These are phyloP conservation scores for Breynia disticha DNA, from an alignment of 441 rosid genomes.

Conservation along the genomic window DNA sequence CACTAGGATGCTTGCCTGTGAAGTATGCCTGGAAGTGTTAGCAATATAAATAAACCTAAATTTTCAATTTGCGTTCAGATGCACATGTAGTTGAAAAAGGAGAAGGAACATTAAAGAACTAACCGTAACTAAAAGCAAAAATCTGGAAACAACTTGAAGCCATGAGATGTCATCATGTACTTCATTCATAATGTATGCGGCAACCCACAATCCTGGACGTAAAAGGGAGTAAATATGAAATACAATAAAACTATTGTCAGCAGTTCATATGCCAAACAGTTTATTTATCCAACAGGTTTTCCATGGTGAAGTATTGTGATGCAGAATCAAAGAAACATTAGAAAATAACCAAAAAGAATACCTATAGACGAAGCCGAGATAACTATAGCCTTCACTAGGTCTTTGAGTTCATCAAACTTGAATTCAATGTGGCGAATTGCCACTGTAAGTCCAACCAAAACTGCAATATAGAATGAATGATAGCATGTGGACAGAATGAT, in stretches of 20 bases:
- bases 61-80: constrained; percentile 1
- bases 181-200: constrained; percentile 66
- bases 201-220: constrained; percentile 54
- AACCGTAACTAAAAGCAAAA: constrained; percentile 62
- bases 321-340: neutral
- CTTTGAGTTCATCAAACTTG: constrained; percentile 76
- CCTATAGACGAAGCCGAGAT: constrained; percentile 54
- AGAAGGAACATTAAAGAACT: constrained; percentile 13
- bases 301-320: too few species aligned
- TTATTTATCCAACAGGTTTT: neutral
- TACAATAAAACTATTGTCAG: neutral
- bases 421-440: constrained; percentile 74
- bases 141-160: constrained; percentile 85
- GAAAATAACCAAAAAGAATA: constrained; percentile 12
- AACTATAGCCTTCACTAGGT: constrained; percentile 75
- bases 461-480: constrained; percentile 47
- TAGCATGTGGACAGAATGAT: constrained; percentile 44
- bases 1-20: constrained; percentile 65
- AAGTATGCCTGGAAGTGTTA: constrained; percentile 21
- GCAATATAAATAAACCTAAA: constrained; percentile 15
- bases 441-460: constrained; percentile 49
- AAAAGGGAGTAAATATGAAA: constrained; percentile 6
- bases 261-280: neutral
- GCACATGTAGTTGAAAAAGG: constrained; percentile 8
- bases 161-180: constrained; percentile 39